Base-by-base conservation (phyloP, 257 asterid genomes). In the Ajuga chamaepitys region DNA sequence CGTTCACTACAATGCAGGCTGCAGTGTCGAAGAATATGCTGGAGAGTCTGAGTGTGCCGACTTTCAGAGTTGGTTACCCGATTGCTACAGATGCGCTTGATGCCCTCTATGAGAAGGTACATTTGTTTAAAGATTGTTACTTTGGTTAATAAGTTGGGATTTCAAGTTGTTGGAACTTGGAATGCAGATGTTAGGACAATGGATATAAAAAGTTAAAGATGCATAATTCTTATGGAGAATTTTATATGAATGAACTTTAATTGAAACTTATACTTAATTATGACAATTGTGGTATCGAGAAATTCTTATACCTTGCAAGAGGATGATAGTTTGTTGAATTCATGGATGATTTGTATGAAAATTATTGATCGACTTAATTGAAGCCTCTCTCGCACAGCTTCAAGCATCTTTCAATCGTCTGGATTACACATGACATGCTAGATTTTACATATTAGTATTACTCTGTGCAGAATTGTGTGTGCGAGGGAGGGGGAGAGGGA, bases 1-100 rank as follows among this genome's bases (percentile, higher is more conserved):
- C 97, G 0, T 90, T 90, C 63, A 83, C 90, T 5, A 71, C 86
- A 73, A 90, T 90, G 97, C 97, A 90, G 72, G 74, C 81, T 46
- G 97, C 95, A 0, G 95, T 90, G 40, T 80, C 95, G 2, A 90
- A 79, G 82, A 90, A 90, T 64, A 87, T 90, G 95, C 55, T 83
- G 75, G 95, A 90, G 81, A 87, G 95, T 66, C 76, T 87, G 56
- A 66, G 77, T 5, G 95, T 87, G 53, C 97, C 97, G 1, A 85
- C 95, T 14, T 90, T 87, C 70, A 79, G 95, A 60, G 97, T 89
- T 20, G 91, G 95, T 34, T 89, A 87, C 70, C 88, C 95, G 0
- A 68, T 89, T 6, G 46, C 72, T 2, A 80, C 96, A 0, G 83
- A 82, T 78, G 88, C 87, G 1, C 95, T 88, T 52, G 93, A 90